Base-by-base conservation (phyloP, 164 flowering plant genomes). In the Stephania yunnanensis region DNA sequence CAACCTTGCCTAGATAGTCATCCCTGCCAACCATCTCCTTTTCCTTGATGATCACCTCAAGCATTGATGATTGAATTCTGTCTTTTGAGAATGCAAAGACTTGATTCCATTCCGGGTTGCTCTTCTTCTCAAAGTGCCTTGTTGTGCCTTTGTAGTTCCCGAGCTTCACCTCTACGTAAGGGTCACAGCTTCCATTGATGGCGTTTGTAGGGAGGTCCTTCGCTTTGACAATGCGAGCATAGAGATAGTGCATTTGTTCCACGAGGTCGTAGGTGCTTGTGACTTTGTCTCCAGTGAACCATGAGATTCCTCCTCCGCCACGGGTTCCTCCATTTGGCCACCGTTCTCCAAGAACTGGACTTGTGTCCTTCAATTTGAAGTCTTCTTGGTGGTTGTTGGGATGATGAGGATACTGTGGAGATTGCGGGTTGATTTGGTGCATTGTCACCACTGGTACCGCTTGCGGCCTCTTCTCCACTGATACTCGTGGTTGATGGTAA, bases 91-190 rank as follows among this genome's bases (percentile, higher is more conserved):
- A 89, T 30, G 91, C 92, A 76, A 88, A 89, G 0, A 89, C 94
- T 79, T 91, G 93, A 72, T 87, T 83, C 93, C 93, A 91, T 71
- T 90, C 93, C 0, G 95, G 95, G 69, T 89, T 86, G 12, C 77
- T 81, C 78, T 81, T 91, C 89, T 86, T 91, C 84, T 90, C 97
- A 20, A 84, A 86, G 65, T 87, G 91, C 81, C 73, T 76, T 17
- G 97, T 91, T 70, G 83, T 89, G 13, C 97, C 97, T 77, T 85
- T 89, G 76, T 91, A 93, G 80, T 91, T 93, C 52, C 97, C 97
- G 1, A 92, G 83, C 79, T 86, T 91, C 66, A 91, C 97, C 79
- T 90, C 91, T 1, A 84, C 86, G 45, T 93, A 93, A 2, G 95
- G 94, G 74, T 91, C 91, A 68, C 90, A 87, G 81, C 83, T 86